Evolutionary conservation across 176 grass and related monocot genomes (phyloP).

Genomic region (Carex parvula): DNA sequence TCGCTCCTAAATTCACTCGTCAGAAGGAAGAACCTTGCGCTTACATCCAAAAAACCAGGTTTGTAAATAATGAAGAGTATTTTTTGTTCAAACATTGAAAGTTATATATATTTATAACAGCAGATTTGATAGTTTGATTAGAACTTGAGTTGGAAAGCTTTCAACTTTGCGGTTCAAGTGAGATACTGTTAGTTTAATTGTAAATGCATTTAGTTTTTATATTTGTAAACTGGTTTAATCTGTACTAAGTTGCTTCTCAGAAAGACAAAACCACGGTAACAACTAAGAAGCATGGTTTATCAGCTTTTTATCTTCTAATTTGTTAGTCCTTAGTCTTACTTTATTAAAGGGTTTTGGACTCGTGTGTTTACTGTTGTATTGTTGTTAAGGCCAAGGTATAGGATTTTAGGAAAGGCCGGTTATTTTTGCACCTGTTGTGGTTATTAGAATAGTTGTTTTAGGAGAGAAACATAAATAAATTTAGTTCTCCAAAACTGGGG

Average conservation of each 20-base stretch:
- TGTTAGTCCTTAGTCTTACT: not conserved
- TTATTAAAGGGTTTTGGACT: not conserved
- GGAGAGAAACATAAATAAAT: not conserved
- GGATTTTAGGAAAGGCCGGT: not conserved
- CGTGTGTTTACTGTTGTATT: not conserved
- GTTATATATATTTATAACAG: not conserved
- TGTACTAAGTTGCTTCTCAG: not conserved
- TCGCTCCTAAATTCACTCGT: constrained; percentile 88
- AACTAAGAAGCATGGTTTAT: not conserved
- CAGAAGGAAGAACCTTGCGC: constrained; percentile 80
- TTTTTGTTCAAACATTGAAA: not conserved
- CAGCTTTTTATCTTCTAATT: not conserved
- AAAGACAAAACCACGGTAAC: not conserved
- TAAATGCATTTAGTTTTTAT: not conserved
- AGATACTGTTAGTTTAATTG: not conserved
- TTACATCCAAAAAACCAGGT: constrained; percentile 96
- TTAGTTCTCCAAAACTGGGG: not conserved
- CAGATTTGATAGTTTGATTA: constrained; percentile 26
- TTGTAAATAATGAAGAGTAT: not conserved
- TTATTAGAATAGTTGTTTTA: not conserved
- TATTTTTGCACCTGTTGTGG: not conserved
- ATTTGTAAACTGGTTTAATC: not conserved
- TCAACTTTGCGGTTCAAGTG: not conserved
- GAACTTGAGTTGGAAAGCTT: not conserved
- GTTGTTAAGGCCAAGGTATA: not conserved